Base-by-base conservation (phyloP, 1,139 yeast species). In the Debaryomyces sp. region DNA sequence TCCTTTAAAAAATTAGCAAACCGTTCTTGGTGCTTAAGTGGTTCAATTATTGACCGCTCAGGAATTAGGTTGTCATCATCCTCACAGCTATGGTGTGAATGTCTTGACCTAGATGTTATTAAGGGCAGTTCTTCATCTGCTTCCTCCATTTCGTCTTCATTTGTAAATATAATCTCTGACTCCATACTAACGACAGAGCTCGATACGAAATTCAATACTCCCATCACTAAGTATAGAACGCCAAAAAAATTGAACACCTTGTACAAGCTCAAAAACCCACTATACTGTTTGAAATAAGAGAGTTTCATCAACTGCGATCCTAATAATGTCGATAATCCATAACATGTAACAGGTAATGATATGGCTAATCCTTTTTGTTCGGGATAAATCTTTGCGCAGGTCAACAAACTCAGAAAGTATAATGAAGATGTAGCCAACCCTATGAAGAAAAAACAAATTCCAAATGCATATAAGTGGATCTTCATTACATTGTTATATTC, bases 341-440 rank as follows among this genome's bases (percentile, higher is more conserved):
- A 91, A 54, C 88, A 86, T 0, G 96, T 82, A 4, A 94, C 92
- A 0, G 98, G 98, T 34, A 89, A 78, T 42, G 96, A 87, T 41
- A 94, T 90, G 36, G 96, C 88, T 51, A 92, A 69, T 2, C 96
- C 88, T 52, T 89, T 87, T 42, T 76, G 77, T 33, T 82, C 72
- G 0, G 96, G 96, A 59, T 83, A 88, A 23, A 90, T 80, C 56
- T 86, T 84, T 2, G 97, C 96, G 68, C 97, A 89, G 1, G 96
- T 87, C 32, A 91, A 74, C 51, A 91, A 71, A 41, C 91, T 82
- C 52, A 89, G 80, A 61, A 91, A 87, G 66, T 87, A 91, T 41
- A 89, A 72, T 5, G 96, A 77, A 4, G 96, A 85, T 0, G 97
- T 89, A 9, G 95, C 95, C 50, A 84, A 70, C 0, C 97, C 97